A percentile compares a stretch with the other conserved stretches of the same genome.
Conservation (phyloP, 2,329 filamentous ascomycete genomes). For the Dryadomyces quercivorus region DNA sequence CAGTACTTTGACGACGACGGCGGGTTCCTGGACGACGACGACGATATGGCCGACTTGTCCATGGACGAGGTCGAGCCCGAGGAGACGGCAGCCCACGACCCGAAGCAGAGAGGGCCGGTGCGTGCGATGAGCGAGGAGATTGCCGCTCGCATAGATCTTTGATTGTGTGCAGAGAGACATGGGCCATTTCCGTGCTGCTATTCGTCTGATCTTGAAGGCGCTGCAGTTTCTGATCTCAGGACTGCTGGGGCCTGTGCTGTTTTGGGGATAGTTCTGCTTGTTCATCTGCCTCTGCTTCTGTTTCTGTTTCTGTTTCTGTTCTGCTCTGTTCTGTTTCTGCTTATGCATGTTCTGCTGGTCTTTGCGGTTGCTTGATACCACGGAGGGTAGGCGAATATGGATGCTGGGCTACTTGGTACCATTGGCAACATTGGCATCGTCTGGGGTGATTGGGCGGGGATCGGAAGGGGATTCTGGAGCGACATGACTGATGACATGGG, state of each 20-base stretch:
- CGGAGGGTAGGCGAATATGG: not conserved
- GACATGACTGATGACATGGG: too few species aligned
- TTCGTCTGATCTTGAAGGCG: too few species aligned
- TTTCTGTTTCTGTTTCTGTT: not conserved
- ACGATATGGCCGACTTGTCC: constrained; percentile 17
- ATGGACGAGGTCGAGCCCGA: constrained; percentile 30
- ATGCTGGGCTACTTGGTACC: not conserved
- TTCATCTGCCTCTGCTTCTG: not conserved
- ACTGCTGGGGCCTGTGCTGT: too few species aligned
- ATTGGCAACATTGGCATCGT: not conserved
- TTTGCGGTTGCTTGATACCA: not conserved
- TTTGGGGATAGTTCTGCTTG: not conserved
- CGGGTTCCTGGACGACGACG: constrained; percentile 34
- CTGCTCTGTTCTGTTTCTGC: not conserved
- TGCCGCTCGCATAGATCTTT: constrained; percentile 50
- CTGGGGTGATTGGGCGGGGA: not conserved
- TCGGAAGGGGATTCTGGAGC: too few species aligned
- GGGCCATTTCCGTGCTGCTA: too few species aligned
- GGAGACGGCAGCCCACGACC: constrained; percentile 18
- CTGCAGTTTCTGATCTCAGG: too few species aligned
- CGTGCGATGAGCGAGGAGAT: constrained; percentile 52
- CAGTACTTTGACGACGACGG: constrained; percentile 33
- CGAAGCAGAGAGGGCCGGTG: constrained; percentile 28
- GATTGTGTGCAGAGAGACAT: not conserved
- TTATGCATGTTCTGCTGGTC: not conserved